These are phyloP conservation scores for Ajuga reptans DNA, from an alignment of 305 asterid genomes.

Conservation along the genomic window DNA sequence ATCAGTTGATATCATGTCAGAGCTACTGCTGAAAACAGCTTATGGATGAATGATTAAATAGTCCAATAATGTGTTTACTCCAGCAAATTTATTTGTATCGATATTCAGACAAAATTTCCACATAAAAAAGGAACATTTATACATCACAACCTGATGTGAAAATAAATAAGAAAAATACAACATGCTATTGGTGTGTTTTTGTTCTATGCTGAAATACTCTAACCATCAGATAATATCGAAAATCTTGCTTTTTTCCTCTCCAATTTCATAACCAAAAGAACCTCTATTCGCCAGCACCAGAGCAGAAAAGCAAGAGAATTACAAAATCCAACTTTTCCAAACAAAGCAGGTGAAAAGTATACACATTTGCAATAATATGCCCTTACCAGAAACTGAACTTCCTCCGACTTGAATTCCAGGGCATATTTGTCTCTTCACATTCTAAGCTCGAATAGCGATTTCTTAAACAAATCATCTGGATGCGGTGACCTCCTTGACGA, in stretches of 20 bases:
- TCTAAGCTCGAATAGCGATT: constrained; percentile 20
- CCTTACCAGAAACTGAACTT: constrained; percentile 24
- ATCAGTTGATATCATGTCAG: no score
- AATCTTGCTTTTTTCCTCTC: constrained; percentile 15
- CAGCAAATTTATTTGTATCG: constrained; percentile 20
- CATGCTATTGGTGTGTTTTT: constrained; percentile 29
- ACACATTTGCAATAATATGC: constrained; percentile 34
- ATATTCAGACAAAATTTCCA: constrained; percentile 37
- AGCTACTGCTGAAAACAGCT: no score
- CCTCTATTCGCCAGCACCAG: constrained; percentile 26
- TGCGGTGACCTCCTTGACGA: constrained; percentile 2
- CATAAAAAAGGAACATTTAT: constrained; percentile 36
- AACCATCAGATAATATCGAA: neutral
- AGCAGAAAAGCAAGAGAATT: constrained; percentile 23
- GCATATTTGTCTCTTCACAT: constrained; percentile 7
- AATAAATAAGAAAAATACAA: constrained; percentile 41
- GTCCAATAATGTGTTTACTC: neutral
- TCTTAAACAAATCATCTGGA: constrained; percentile 6
- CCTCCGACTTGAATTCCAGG: constrained; percentile 21
- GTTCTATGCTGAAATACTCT: constrained; percentile 23
- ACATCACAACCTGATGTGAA: constrained; percentile 34
- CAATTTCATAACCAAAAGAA: constrained; percentile 17
- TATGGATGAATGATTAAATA: no score
- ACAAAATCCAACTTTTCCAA: constrained; percentile 29
- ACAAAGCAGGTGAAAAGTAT: constrained; percentile 28